Evolutionary conservation across 352 stramenopile species (phyloP).

Genomic region (Phytophthora parvispora): DNA sequence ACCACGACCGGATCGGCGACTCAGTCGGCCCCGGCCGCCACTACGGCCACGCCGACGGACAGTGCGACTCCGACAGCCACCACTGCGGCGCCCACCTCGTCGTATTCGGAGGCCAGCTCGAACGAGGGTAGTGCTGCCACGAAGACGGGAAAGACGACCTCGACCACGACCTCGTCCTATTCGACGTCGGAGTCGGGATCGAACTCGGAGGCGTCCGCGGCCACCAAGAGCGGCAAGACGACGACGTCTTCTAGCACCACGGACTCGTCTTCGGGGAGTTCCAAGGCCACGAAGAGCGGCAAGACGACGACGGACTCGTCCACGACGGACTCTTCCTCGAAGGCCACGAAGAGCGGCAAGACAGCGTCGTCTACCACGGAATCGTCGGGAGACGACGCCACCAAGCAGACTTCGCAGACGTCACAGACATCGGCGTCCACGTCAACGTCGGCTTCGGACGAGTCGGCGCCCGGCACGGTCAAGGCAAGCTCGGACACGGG

Average conservation of each 20-base stretch:
- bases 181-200: background rate
- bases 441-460: constrained; percentile 4
- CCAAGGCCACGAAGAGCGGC: constrained; percentile 7
- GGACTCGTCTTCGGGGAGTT: background rate
- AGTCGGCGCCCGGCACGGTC: constrained; percentile 35
- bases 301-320: constrained; percentile 14
- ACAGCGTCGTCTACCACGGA: constrained; percentile 12
- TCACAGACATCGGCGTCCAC: constrained; percentile 7
- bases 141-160: constrained; percentile 11
- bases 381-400: constrained; percentile 11
- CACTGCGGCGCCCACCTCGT: background rate
- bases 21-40: background rate
- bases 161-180: background rate
- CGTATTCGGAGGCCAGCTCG: constrained; percentile 6
- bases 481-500: constrained; percentile 46
- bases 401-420: constrained; percentile 7
- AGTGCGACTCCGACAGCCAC: constrained; percentile 1
- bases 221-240: constrained; percentile 6
- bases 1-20: constrained; percentile 13
- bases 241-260: constrained; percentile 11
- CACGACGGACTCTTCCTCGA: constrained; percentile 4
- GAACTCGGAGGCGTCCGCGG: background rate
- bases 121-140: background rate
- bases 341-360: constrained; percentile 15
- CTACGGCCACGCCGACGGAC: constrained; percentile 9